Conservation (phyloP, 768 basidiomycete species). For the Boletus rubroflammeus region DNA sequence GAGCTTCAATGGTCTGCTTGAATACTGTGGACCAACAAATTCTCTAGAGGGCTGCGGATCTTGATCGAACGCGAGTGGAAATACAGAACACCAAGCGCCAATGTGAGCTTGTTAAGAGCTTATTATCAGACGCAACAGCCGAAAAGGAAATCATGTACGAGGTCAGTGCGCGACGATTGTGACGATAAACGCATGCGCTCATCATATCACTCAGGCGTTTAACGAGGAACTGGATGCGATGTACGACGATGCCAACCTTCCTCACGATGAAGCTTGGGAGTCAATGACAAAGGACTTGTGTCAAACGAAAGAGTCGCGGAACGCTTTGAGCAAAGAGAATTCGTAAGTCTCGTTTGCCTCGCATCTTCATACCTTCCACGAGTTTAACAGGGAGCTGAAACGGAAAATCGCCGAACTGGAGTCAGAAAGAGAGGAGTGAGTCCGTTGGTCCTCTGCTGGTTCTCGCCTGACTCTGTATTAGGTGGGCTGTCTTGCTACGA, state of each 20-base stretch:
- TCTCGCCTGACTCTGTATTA: slow-evolving; percentile 28
- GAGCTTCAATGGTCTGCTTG: slow-evolving; percentile 9
- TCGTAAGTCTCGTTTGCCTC: slow-evolving; percentile 44
- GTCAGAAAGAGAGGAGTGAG: slow-evolving; percentile 78
- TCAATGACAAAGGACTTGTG: slow-evolving; percentile 72
- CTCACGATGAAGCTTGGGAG: slow-evolving; percentile 79
- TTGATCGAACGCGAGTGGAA: slow-evolving; percentile 60
- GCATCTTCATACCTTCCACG: slow-evolving; percentile 1
- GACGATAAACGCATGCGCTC: neutral
- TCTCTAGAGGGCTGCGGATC: slow-evolving; percentile 55
- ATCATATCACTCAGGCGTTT: slow-evolving; percentile 61
- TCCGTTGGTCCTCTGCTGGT: slow-evolving; percentile 8
- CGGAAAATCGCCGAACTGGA: slow-evolving; percentile 67
- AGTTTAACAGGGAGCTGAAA: slow-evolving; percentile 55
- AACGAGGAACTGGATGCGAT: slow-evolving; percentile 91
- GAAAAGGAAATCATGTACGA: slow-evolving; percentile 95
- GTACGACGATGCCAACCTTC: slow-evolving; percentile 82
- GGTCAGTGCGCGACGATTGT: slow-evolving; percentile 41
- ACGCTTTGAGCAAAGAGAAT: slow-evolving; percentile 74
- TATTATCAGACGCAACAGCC: slow-evolving; percentile 70
- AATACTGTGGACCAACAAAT: neutral
- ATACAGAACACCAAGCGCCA: slow-evolving; percentile 69
- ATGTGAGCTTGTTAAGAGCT: slow-evolving; percentile 73
- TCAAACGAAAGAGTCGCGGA: slow-evolving; percentile 71
- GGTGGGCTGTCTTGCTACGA: slow-evolving; percentile 64